Base-by-base conservation (phyloP, 768 basidiomycete genomes). In the Dictyophora rubrovolvata region DNA sequence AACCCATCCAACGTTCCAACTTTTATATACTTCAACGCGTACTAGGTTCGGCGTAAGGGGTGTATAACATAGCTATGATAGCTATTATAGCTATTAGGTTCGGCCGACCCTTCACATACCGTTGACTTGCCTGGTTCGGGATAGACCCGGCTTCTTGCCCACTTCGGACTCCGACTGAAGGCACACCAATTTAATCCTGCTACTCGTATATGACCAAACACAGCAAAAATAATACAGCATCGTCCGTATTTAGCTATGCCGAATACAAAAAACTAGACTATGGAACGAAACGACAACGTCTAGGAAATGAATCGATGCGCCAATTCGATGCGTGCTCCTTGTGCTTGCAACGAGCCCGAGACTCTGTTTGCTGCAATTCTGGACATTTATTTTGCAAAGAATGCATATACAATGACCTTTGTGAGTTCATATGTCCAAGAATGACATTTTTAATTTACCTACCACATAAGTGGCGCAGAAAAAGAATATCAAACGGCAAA, bases 381-480 rank as follows among this genome's bases (percentile, higher is more conserved):
- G 96, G 96, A 0, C 96, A 98, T 71, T 64, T 98, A 21, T 98
- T 93, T 70, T 99, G 96, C 78, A 91, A 88, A 68, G 95, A 97
- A 73, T 98, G 96, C 66, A 86, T 87, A 22, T 83, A 93, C 61
- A 82, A 86, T 1, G 90, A 94, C 67, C 81, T 95, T 28, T 69
- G 88, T 89, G 73, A 69, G 86, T 74, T 8, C 28, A 11, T 46
- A 17, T 16, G 23, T 18, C 36, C 53, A 28, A 18, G 42, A 50
- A 54, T 35, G 8, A 57, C 35, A 47, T 56, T 54, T 56, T 56
- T 55, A 62, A 22, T 21, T 58, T 54, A 55, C 47, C 59, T 66
- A 11, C n/a, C 61, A 46, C 60, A 33, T 66, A 34, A 90, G 89
- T 95, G 64, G 75, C 78, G 23, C 96, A 98, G 76, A 94, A 93